Evolutionary conservation across 2,329 filamentous ascomycete genomes (phyloP), one percentile per base, ranked within the genome.

Genomic region (Xylaria polymorpha): DNA sequence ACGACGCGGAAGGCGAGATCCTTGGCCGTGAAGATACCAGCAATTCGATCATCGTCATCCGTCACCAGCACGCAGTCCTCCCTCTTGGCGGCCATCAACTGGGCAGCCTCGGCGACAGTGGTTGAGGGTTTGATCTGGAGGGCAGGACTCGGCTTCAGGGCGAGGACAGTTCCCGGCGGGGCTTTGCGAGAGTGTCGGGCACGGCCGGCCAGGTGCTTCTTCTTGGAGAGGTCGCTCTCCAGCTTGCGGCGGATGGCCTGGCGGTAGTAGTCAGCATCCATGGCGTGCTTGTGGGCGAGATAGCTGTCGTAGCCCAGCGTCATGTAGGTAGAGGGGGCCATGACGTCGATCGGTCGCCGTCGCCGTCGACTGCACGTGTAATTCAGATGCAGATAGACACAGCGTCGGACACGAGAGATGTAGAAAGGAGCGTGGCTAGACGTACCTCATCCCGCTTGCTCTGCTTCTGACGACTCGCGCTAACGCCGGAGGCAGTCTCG

Each of bases 21-120:
- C 85, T 99, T 99, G 74, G 96, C 96, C 0, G 96, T 99, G 81
- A 99, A 99, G 80, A 99, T 99, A 83, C 96, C 96, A 53, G 96
- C 93, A 82, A 99, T 99, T 56, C 96, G 90, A 78, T 99, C 96
- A 81, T 99, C 94, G 73, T 98, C 95, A 80, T 99, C 96, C 50
- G 96, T 99, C 29, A 99, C 96, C 70, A 99, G 84, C 46, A 99
- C 96, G 78, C 96, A 99, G 81, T 99, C 96, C 82, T 99, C 96
- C 76, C 96, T 89, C 87, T 99, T 99, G 60, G 96, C 96, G 65
- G 96, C 96, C 96, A 99, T 99, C 78, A 99, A 86, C 85, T 99
- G 96, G 48, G 96, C 96, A 58, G 96, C 96, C 83, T 99, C 96
- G 72, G 96, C 91, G 66, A 99, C 95, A 59, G 93, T 97, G 32